Evolutionary conservation across 2,329 filamentous ascomycete species (phyloP), one percentile per base, ranked within the genome.

Genomic region (Ambrosiella beaveri): DNA sequence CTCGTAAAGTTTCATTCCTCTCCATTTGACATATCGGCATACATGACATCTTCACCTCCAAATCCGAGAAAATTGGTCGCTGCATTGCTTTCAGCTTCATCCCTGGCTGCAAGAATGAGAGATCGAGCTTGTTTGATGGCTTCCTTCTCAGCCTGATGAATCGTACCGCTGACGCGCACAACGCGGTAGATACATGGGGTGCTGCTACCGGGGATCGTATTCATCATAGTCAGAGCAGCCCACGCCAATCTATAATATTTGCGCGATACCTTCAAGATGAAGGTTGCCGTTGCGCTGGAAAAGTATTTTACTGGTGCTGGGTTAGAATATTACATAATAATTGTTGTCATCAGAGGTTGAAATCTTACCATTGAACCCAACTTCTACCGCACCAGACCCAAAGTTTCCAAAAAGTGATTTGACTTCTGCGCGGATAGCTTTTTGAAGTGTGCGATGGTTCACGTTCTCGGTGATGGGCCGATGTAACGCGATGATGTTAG

Each of bases 71-170:
- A 7, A 17, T 15, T 51, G 3, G 27, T 51, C 15, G 47, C 3
- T 36, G 19, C 19, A 17, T 36, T 37, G 12, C n/a, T 47, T 27
- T 45, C 13, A 19, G 70, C 71, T 51, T 69, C 74, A 36, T 76
- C 77, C 66, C 78, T 79, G 56, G 85, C 82, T 37, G 81, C 78
- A 49, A 86, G 73, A 61, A 95, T 83, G 59, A 88, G 78, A 59
- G 76, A 74, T 64, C 85, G 82, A 47, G 88, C 87, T 61, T 87
- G 77, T 3, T 83, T 78, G 65, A 97, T 85, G 40, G 89, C 88
- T 69, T 95, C 90, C 67, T 95, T 84, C 70, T 97, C 90, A 1
- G 82, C 85, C 70, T 95, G 95, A 64, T 84, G 84, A 65, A 98
- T 95, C 2, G 93, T 98, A 13, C 91, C 93, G 63, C 87, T 93